Evolutionary conservation across 148 eudicot genomes (phyloP).

Genomic region (Vaccinium macrocarpon): DNA sequence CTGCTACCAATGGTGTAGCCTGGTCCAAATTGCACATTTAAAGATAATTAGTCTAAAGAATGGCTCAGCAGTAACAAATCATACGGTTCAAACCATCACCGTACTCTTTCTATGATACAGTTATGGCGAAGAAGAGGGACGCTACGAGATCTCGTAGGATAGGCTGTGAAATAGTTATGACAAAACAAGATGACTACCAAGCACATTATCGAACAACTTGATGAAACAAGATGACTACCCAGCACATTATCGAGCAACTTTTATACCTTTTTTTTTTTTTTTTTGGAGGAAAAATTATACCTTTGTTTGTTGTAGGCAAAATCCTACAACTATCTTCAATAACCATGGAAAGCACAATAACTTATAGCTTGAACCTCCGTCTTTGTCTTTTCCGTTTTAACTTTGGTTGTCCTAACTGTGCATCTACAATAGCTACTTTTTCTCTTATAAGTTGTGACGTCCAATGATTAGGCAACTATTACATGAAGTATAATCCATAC

Average conservation of each 20-base stretch:
- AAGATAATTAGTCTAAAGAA: slow-evolving; percentile 6
- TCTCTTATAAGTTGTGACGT: not conserved
- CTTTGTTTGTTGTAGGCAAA: not conserved
- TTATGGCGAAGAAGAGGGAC: no score
- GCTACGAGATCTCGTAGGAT: no score
- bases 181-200: no score
- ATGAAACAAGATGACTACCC: not conserved
- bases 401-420: no score
- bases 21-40: slow-evolving; percentile 20
- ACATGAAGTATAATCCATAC: no score
- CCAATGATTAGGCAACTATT: not conserved
- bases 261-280: no score
- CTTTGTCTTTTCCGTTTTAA: not conserved
- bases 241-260: not conserved
- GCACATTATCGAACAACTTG: not conserved
- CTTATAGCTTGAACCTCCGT: not conserved
- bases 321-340: not conserved
- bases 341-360: not conserved
- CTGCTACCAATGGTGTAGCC: slow-evolving; percentile 57
- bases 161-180: no score
- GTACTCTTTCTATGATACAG: no score
- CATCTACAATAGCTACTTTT: not conserved
- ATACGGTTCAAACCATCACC: no score
- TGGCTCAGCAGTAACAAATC: not conserved
- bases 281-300: no score